Conservation (phyloP, 2,329 filamentous ascomycete species). For the Penicillium thymicola region DNA sequence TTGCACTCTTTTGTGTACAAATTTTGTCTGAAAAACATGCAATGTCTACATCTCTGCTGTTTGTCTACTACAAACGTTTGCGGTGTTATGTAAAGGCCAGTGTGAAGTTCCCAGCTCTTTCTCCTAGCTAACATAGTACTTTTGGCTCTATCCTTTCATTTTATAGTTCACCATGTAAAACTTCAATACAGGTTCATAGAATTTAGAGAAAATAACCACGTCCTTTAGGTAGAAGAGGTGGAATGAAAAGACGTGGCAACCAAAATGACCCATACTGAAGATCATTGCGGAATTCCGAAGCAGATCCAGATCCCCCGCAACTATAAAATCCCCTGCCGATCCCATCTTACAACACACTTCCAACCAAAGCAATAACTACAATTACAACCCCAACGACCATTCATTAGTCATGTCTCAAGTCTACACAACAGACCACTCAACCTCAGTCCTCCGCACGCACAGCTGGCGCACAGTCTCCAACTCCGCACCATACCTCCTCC, state of each 20-base stretch:
- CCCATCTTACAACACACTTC: neutral
- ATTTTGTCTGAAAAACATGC: neutral
- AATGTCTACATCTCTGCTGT: no score
- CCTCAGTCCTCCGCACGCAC: constrained; percentile 37
- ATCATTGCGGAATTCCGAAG: constrained; percentile 1
- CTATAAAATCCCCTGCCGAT: neutral
- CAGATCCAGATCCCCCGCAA: neutral
- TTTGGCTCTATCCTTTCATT: neutral
- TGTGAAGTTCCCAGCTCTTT: neutral
- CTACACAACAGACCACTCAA: constrained; percentile 42
- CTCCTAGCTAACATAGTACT: neutral
- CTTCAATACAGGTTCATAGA: neutral
- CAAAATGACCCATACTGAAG: neutral
- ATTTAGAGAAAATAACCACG: neutral
- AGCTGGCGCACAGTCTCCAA: constrained; percentile 36
- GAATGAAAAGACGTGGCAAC: neutral
- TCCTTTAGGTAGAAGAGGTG: neutral
- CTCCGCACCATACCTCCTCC: constrained; percentile 41
- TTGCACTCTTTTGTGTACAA: neutral
- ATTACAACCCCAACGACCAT: neutral
- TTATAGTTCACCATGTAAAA: neutral
- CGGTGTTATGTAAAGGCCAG: neutral
- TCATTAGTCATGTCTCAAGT: constrained; percentile 11
- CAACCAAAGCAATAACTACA: neutral
- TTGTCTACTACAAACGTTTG: neutral